Percentiles rank a stretch among this genome's conserved stretches.
These are phyloP conservation scores for Lepraria neglecta DNA, from an alignment of 495 filamentous ascomycete species.

Conservation along the genomic window DNA sequence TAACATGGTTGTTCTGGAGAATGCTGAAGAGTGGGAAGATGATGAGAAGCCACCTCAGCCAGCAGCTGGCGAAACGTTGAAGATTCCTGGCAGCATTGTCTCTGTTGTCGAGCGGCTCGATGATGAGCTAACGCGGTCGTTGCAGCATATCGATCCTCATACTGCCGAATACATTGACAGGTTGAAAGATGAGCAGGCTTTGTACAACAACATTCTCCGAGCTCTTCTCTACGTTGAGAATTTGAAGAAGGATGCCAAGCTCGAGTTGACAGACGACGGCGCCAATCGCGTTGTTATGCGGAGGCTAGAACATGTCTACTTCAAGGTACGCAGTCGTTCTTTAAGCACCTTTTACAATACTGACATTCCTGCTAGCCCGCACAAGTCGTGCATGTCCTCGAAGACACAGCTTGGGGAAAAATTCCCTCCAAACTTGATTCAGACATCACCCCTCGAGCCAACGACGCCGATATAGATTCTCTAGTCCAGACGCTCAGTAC, in stretches of 20 bases:
- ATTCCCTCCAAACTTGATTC: conserved; percentile 69
- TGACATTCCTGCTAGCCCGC: conserved; percentile 54
- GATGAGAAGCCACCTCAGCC: conserved; percentile 83
- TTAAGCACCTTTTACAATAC: conserved; percentile 6
- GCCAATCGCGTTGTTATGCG: conserved; percentile 89
- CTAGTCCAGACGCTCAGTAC: conserved; percentile 86
- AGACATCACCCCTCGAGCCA: conserved; percentile 64
- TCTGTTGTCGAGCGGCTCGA: conserved; percentile 94
- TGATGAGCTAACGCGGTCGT: conserved; percentile 90
- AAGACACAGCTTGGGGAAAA: conserved; percentile 85
- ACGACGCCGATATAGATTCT: conserved; percentile 55
- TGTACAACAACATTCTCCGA: conserved; percentile 88
- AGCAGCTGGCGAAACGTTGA: conserved; percentile 64
- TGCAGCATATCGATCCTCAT: conserved; percentile 96
- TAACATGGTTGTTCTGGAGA: conserved; percentile 78
- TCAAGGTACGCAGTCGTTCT: conserved; percentile 59
- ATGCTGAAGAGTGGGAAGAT: conserved; percentile 97
- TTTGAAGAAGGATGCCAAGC: conserved; percentile 60
- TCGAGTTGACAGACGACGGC: conserved; percentile 71
- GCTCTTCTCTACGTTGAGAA: conserved; percentile 80
- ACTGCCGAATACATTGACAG: conserved; percentile 98
- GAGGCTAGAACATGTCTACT: conserved; percentile 94
- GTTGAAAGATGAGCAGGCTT: conserved; percentile 78
- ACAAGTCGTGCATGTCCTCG: conserved; percentile 84
- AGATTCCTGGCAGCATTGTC: conserved; percentile 86